Base-by-base conservation (phyloP, 176 grass and related monocot genomes). In the Aegilops longissima region DNA sequence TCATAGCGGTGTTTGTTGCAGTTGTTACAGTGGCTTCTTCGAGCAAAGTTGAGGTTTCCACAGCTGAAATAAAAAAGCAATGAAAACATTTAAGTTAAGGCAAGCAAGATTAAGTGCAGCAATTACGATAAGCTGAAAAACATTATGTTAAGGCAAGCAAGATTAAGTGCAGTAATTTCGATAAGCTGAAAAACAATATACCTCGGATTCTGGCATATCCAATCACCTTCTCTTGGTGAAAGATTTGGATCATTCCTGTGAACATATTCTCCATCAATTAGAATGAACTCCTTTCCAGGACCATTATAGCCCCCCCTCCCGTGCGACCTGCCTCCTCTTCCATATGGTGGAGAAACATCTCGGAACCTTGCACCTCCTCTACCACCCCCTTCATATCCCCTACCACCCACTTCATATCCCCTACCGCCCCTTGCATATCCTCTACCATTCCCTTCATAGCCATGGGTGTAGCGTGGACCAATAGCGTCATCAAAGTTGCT, bases 11-110 rank as follows among this genome's bases (percentile, higher is more conserved):
- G 82, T 68, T 93, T 91, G 80, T 93, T 97, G 67, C 94, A 97
- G 74, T 93, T 99, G 81, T 99, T 97, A 79, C 97, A 96, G 83
- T 93, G 92, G 84, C 89, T 94, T 38, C 94, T 87, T 31, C 94
- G 89, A 73, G 97, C 92, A 90, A 99, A 99, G 90, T 99, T 99
- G 45, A 99, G 90, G 89, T 99, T 99, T 77, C 94, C 97, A 85
- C 94, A 99, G 6, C 97, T 99, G 78, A 85, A 82, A 90, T n/a
- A 54, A 56, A 82, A 82, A 56, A 16, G 16, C 25, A 70, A 85
- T 16, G 74, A 52, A 30, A 56, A 84, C 56, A 66, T 68, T 68
- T 38, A 70, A 78, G 76, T 49, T 6, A 14, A 87, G 12, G 79
- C 77, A 45, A 91, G 16, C 7, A 75, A 61, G 11, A 81, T 54